Conservation (phyloP, 2,329 filamentous ascomycete genomes). For the Sodiomyces alkalinus region DNA sequence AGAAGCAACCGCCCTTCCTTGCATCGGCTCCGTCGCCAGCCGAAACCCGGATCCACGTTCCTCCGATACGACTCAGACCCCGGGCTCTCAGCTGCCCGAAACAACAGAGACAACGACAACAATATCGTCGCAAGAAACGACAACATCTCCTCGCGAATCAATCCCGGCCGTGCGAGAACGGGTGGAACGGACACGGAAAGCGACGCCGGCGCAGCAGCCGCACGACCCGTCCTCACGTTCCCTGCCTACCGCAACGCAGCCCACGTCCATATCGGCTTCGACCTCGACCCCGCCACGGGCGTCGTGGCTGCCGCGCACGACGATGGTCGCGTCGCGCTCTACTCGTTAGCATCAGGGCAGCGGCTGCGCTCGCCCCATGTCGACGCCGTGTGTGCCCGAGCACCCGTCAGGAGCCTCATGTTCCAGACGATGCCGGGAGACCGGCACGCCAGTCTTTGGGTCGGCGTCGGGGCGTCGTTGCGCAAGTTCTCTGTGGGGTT, state of each 20-base stretch:
- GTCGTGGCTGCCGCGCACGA: constrained; percentile 39
- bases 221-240: constrained; percentile 27
- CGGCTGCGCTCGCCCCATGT: constrained; percentile 16
- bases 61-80: too few relatives aligned
- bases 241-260: constrained; percentile 33
- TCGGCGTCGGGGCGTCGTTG: constrained; percentile 21
- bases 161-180: too few relatives aligned
- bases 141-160: too few relatives aligned
- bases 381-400: constrained; percentile 9
- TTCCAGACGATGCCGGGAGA: constrained; percentile 31
- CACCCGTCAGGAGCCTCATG: constrained; percentile 25
- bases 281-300: constrained; percentile 29
- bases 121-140: neutral
- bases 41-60: too few relatives aligned
- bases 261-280: constrained; percentile 34
- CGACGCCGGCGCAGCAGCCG: too few relatives aligned
- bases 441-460: constrained; percentile 28
- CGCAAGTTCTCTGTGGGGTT: constrained; percentile 29
- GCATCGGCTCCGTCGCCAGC: neutral
- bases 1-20: neutral
- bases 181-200: too few relatives aligned
- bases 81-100: too few relatives aligned
- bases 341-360: constrained; percentile 31
- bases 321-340: constrained; percentile 30
- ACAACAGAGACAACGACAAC: too few relatives aligned